Conservation (phyloP, 768 basidiomycete genomes). For the Lactarius deliciosus region DNA sequence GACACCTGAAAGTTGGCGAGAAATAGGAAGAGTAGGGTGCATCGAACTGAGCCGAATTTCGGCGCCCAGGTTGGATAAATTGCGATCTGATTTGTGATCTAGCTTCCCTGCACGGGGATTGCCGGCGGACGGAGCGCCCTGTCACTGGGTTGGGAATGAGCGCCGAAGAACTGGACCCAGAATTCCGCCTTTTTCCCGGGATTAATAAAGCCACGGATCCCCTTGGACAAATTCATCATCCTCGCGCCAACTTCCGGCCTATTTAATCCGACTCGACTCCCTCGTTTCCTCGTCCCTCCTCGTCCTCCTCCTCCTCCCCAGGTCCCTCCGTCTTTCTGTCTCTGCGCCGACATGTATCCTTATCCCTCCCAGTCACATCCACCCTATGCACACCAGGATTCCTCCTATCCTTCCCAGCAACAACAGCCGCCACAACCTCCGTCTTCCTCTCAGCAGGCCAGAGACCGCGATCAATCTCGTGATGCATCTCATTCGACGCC, state of each 20-base stretch:
- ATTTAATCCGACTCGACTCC: conserved; percentile 20
- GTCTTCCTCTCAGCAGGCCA: conserved; percentile 6
- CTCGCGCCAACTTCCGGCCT: conserved; percentile 27
- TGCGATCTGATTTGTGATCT: conserved; percentile 18
- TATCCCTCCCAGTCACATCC: conserved; percentile 11
- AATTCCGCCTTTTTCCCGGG: conserved; percentile 21
- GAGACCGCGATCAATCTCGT: conserved; percentile 21
- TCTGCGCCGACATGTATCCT: conserved; percentile 22
- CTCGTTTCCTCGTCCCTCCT: neutral
- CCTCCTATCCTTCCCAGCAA: conserved; percentile 14
- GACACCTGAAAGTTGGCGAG: neutral
- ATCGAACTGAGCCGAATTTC: neutral
- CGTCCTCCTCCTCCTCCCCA: conserved; percentile 11
- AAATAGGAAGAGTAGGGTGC: neutral
- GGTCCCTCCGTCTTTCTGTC: neutral
- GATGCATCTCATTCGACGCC: conserved; percentile 15
- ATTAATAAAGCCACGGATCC: conserved; percentile 6
- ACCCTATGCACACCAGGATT: conserved; percentile 6
- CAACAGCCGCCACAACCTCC: conserved; percentile 8
- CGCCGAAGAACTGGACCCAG: conserved; percentile 9
- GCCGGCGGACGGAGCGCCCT: conserved; percentile 23
- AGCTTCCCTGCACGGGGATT: conserved; percentile 1
- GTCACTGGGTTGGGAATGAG: conserved; percentile 18
- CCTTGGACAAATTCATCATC: conserved; percentile 8
- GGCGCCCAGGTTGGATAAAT: conserved; percentile 14